Evolutionary conservation across 345 rosid genomes (phyloP), one percentile per base, ranked within the genome.

Genomic region (Tarenaya hassleriana): DNA sequence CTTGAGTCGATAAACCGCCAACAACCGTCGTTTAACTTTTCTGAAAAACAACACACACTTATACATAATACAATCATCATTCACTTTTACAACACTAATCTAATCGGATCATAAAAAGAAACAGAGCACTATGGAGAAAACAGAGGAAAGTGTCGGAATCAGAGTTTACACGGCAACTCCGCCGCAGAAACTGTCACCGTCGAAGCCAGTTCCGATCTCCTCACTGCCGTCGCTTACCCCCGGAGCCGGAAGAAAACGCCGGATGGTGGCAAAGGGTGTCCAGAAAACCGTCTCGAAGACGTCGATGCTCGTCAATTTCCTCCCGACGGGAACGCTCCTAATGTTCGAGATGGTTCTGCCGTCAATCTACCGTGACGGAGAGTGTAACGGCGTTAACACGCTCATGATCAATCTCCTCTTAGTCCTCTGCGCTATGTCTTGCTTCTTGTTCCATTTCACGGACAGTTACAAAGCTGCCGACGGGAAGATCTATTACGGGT

Each of bases 271-370:
- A 0, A 81, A 77, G 47, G 90, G 87, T 41, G 79, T 85, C 31
- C 95, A 85, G 27, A 79, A 75, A 14, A 82, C 94, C 3, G 75
- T 85, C 18, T 85, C 87, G 0, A 85, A 82, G 20, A 85, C 89
- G 17, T 79, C 95, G 6, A 70, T 77, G 86, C 79, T 82, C 10
- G 81, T 72, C 4, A 77, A 74, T 41, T 85, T 82, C 62, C 84
- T 82, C 10, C 95, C 84, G 2, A 85, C 90, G 19, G 90, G 95
- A 50, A 85, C 95, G 4, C 85, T 85, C 56, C 53, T 82, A 27
- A 85, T 88, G 58, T 85, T 85, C 50, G 95, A 85, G 52, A 82
- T 85, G 95, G 69, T 85, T 42, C 81, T 85, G 7, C 86, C 89
- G 0, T 77, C 94, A 0, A 60, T 85, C 31, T 73, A 71, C 66